Conservation (phyloP, 768 basidiomycete species). For the Sporobolomyces pararoseus region DNA sequence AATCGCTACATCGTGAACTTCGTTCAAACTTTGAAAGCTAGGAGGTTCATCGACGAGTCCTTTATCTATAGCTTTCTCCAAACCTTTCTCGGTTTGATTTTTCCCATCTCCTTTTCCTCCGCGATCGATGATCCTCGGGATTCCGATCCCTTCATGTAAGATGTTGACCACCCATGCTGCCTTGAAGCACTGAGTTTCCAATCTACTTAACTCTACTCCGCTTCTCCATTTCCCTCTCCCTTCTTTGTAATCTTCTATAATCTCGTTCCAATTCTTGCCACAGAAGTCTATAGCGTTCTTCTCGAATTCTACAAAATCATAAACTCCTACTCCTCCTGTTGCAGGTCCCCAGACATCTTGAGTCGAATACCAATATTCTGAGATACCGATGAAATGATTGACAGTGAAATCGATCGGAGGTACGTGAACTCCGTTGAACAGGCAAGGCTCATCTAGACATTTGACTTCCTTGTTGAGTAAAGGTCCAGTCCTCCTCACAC, state of each 20-base stretch:
- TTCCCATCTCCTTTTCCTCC: conserved; percentile 61
- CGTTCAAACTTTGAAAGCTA: conserved; percentile 86
- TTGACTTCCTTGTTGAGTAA: conserved; percentile 79
- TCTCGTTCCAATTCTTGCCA: conserved; percentile 68
- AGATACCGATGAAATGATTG: conserved; percentile 92
- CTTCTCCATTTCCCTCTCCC: conserved; percentile 57
- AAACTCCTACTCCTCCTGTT: conserved; percentile 70
- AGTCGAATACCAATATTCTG: conserved; percentile 99
- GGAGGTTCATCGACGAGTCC: conserved; percentile 57
- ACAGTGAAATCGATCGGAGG: conserved; percentile 90
- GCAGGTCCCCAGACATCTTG: conserved; percentile 79
- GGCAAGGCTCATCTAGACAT: conserved; percentile 77
- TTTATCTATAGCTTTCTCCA: conserved; percentile 71
- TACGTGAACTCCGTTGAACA: conserved; percentile 90
- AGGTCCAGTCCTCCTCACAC: conserved; percentile 66
- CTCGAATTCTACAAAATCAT: conserved; percentile 95
- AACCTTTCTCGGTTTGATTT: conserved; percentile 60
- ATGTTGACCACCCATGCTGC: conserved; percentile 97
- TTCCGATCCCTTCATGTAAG: conserved; percentile 88
- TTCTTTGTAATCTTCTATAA: conserved; percentile 63
- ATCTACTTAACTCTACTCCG: conserved; percentile 74
- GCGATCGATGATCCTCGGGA: conserved; percentile 81
- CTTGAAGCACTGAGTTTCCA: conserved; percentile 99
- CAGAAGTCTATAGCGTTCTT: conserved; percentile 86
- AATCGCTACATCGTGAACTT: conserved; percentile 87